These are phyloP conservation scores for Phylloporus scabripes DNA, from an alignment of 768 basidiomycete genomes.

Conservation along the genomic window DNA sequence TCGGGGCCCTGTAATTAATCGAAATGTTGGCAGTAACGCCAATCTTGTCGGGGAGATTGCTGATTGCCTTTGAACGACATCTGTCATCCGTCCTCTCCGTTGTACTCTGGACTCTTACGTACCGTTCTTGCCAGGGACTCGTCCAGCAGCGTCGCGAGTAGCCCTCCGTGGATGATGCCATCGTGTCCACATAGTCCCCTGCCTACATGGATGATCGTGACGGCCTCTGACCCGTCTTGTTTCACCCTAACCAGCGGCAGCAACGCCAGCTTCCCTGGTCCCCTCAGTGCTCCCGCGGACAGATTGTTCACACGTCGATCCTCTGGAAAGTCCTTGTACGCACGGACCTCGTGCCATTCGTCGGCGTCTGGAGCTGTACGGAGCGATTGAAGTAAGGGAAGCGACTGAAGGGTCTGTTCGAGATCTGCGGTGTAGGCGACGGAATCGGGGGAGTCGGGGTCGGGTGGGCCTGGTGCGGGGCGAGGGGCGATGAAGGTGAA, in stretches of 20 bases:
- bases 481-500: conserved; percentile 70
- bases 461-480: conserved; percentile 66
- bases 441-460: conserved; percentile 52
- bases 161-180: conserved; percentile 90
- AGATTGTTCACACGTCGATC: conserved; percentile 76
- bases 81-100: not conserved
- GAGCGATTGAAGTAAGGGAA: conserved; percentile 53
- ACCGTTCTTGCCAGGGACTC: conserved; percentile 81
- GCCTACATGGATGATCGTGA: conserved; percentile 76
- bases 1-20: conserved; percentile 82
- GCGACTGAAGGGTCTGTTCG: conserved; percentile 61
- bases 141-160: conserved; percentile 86
- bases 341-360: conserved; percentile 75
- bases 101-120: conserved; percentile 18
- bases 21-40: conserved; percentile 88
- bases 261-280: conserved; percentile 81
- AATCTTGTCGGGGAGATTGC: conserved; percentile 80
- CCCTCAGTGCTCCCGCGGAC: conserved; percentile 78
- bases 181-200: conserved; percentile 87
- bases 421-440: conserved; percentile 51
- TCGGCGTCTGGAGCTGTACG: conserved; percentile 44
- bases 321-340: conserved; percentile 65
- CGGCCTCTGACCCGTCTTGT: conserved; percentile 69
- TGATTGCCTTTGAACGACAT: conserved; percentile 55
- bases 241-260: conserved; percentile 69